Evolutionary conservation across 2,329 filamentous ascomycete genomes (phyloP), one percentile per base, ranked within the genome.

Genomic region (Fusarium algeriense): DNA sequence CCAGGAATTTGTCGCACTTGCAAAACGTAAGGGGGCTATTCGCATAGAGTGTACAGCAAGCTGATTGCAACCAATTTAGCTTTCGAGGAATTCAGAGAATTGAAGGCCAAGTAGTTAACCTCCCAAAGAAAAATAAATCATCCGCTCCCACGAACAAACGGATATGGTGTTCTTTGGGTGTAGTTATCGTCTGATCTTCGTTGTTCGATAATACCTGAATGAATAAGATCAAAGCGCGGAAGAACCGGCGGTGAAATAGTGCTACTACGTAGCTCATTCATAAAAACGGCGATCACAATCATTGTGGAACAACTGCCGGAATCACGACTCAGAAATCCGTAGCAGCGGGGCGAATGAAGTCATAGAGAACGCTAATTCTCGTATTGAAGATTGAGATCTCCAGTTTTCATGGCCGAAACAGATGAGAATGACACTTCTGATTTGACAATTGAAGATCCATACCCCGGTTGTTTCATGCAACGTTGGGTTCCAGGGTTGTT

Each of bases 331-430:
- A 7, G 23, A 20, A 44, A 38, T 4, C 28, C 44, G 23, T n/a
- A 20, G 10, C 13, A 46, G 64, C 32, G 64, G 64, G 50, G 23
- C 35, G 10, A 6, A 68, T 67, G 63, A 56, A 55, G 38, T 62
- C 63, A 63, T 40, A 3, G 6, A 14, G 5, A 49, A 55, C 20
- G 28, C 55, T 67, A 67, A 41, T 15, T 45, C 64, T 67, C 64
- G 63, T 67, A 67, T 67, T 34, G 23, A 35, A 26, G 17, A 67
- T 45, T 46, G 8, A 17, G 37, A 50, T 67, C 48, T 46, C 56
- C 64, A 63, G 23, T 63, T 62, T 56, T 60, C 4, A 17, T 12
- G 8, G 30, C 15, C 17, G 23, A 30, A 32, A 6, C 26, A 45
- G 6, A 50, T 6, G 28, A 32, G 3, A 19, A 15, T n/a, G 44